phyloP scores from a whole-genome alignment of 306 rosid species.

The Hippophae tibetana region DNA sequence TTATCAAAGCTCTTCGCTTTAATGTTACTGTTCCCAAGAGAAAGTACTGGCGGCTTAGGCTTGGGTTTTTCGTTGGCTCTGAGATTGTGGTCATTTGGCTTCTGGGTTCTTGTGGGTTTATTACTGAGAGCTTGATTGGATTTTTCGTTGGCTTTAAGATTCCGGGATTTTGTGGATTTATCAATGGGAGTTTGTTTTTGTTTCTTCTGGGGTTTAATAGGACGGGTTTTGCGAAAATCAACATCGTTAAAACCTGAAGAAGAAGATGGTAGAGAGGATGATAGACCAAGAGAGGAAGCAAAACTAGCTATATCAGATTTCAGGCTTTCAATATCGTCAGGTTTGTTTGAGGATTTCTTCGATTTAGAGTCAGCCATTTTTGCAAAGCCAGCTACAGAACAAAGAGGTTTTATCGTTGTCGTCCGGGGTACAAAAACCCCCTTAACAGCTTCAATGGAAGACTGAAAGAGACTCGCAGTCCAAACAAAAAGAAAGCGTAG shows the following conservation, averaged over 20 bases:
- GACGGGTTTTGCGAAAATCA: constrained; percentile 60
- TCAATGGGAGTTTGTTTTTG: constrained; percentile 19
- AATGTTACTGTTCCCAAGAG: constrained; percentile 29
- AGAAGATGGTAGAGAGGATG: constrained; percentile 45
- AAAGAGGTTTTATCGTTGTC: not conserved
- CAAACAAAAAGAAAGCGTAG: too few species aligned
- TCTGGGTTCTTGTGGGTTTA: constrained; percentile 11
- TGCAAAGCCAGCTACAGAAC: constrained; percentile 6
- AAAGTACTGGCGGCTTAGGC: constrained; percentile 47
- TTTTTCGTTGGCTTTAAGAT: not conserved
- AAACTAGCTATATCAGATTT: constrained; percentile 68
- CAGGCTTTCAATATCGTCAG: constrained; percentile 42
- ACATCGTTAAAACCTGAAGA: constrained; percentile 81
- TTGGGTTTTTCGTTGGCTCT: constrained; percentile 34
- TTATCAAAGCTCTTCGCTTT: constrained; percentile 36
- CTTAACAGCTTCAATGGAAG: not conserved
- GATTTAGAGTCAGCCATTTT: constrained; percentile 49
- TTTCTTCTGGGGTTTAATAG: constrained; percentile 29
- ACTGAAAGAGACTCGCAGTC: too few species aligned
- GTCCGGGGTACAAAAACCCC: not conserved
- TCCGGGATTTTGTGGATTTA: constrained; percentile 11
- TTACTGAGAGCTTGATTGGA: not conserved
- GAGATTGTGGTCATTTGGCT: constrained; percentile 18
- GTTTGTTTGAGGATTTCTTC: constrained; percentile 25
- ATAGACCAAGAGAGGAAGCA: constrained; percentile 72